phyloP scores from a whole-genome alignment of 805 yeast genomes.

The Ogataea degrootiae region DNA sequence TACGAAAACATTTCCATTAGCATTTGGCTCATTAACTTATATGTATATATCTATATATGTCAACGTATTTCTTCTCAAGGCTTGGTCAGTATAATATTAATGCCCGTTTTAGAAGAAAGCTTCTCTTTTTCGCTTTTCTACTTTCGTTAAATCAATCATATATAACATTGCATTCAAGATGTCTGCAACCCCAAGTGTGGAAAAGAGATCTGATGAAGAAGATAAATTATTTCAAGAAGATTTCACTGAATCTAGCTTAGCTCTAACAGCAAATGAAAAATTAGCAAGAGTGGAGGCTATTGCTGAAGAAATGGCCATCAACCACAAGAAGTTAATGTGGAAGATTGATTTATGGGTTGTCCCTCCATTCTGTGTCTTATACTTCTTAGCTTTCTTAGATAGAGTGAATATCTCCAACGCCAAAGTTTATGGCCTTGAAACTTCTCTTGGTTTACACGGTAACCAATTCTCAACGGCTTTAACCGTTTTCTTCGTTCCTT shows the following conservation, averaged over 20 bases:
- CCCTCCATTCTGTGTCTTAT: slow-evolving; percentile 71
- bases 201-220: slow-evolving; percentile 15
- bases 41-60: too few relatives aligned
- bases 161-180: slow-evolving; percentile 2
- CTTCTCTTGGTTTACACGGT: slow-evolving; percentile 49
- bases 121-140: too few relatives aligned
- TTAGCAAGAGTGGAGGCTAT: slow-evolving; percentile 28
- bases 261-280: slow-evolving; percentile 21
- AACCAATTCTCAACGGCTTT: slow-evolving; percentile 60
- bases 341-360: slow-evolving; percentile 66
- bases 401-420: slow-evolving; percentile 83
- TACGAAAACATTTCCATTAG: too few relatives aligned
- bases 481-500: slow-evolving; percentile 70
- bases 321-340: slow-evolving; percentile 53
- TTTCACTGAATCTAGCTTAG: slow-evolving; percentile 5
- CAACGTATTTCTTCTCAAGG: too few relatives aligned
- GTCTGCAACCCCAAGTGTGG: slow-evolving; percentile 17
- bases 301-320: slow-evolving; percentile 43
- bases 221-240: slow-evolving; percentile 9
- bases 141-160: neutral
- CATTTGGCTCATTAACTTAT: too few relatives aligned
- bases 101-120: too few relatives aligned
- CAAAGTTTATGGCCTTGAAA: slow-evolving; percentile 61
- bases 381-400: slow-evolving; percentile 73
- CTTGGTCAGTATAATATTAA: too few relatives aligned